Conservation (phyloP, 1,284 basidiomycete species). For the Cystodermella granulosa region DNA sequence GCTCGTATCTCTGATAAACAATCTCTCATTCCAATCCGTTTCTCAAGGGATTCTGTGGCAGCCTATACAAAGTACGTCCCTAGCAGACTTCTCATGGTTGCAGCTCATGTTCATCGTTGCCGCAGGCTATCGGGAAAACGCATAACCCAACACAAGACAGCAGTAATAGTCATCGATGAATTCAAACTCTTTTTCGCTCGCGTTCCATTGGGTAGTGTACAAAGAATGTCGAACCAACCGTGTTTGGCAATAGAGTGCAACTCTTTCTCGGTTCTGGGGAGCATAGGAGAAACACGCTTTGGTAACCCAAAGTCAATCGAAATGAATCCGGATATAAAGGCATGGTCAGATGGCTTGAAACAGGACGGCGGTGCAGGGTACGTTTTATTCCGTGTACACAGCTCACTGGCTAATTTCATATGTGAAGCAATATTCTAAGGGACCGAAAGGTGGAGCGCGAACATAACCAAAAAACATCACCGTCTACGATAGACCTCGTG, state of each 20-base stretch:
- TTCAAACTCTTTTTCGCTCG: conserved; percentile 49
- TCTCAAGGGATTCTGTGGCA: conserved; percentile 32
- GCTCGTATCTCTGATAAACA: conserved; percentile 38
- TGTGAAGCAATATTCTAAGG: too few relatives aligned
- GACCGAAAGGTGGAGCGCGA: too few relatives aligned
- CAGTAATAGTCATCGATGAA: conserved; percentile 37
- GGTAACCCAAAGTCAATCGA: conserved; percentile 47
- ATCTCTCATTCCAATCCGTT: conserved; percentile 30
- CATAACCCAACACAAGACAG: conserved; percentile 33
- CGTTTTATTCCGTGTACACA: too few relatives aligned
- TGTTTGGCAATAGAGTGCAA: conserved; percentile 49
- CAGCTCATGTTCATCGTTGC: too few relatives aligned
- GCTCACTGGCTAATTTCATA: too few relatives aligned
- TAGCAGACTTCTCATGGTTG: too few relatives aligned
- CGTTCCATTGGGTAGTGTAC: conserved; percentile 40
- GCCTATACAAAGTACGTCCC: conserved; percentile 24
- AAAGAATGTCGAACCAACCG: conserved; percentile 33
- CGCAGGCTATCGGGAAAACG: too few relatives aligned
- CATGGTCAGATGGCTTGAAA: conserved; percentile 51
- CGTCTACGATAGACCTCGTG: too few relatives aligned
- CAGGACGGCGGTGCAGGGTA: conserved; percentile 51
- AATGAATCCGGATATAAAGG: conserved; percentile 34
- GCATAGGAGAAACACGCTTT: conserved; percentile 41
- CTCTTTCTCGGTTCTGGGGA: conserved; percentile 37
- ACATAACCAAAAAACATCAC: too few relatives aligned